Percentiles rank a stretch among this genome's conserved stretches.
phyloP scores from a whole-genome alignment of 1,284 basidiomycete genomes.

The Leccinum griseonigrum region DNA sequence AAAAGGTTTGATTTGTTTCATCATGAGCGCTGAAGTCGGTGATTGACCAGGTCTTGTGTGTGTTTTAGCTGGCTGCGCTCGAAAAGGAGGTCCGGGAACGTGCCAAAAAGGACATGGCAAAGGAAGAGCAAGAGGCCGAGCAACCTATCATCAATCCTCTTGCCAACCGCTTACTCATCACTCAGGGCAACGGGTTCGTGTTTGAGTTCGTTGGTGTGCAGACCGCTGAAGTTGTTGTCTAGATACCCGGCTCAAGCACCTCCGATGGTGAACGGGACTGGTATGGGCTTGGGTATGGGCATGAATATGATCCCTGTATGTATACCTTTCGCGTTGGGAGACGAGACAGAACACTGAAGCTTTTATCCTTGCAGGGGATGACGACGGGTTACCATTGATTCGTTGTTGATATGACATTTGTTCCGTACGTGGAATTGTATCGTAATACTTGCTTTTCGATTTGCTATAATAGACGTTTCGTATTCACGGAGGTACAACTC shows the following conservation, averaged over 20 bases:
- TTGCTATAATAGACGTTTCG: slow-evolving; percentile 27
- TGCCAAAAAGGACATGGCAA: slow-evolving; percentile 78
- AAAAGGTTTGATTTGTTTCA: slow-evolving; percentile 47
- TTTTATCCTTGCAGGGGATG: slow-evolving; percentile 23
- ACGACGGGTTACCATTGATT: slow-evolving; percentile 35
- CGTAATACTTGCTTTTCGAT: slow-evolving; percentile 21
- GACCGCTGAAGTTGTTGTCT: slow-evolving; percentile 3
- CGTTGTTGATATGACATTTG: slow-evolving; percentile 2
- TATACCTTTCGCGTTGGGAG: slow-evolving; percentile 3
- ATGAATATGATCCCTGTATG: slow-evolving; percentile 44
- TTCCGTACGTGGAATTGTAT: slow-evolving; percentile 20
- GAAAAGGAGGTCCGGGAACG: slow-evolving; percentile 85
- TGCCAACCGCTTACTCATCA: slow-evolving; percentile 55
- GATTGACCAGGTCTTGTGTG: slow-evolving; percentile 13
- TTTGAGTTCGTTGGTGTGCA: not conserved
- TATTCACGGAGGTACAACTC: not conserved
- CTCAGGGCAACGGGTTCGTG: slow-evolving; percentile 62
- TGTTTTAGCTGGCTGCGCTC: slow-evolving; percentile 61
- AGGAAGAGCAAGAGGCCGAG: slow-evolving; percentile 82
- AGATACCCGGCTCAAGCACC: slow-evolving; percentile 45
- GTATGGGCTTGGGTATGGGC: slow-evolving; percentile 22
- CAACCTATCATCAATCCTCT: slow-evolving; percentile 82
- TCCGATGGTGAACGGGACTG: slow-evolving; percentile 44
- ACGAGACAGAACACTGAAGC: slow-evolving; percentile 12
- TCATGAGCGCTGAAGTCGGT: slow-evolving; percentile 4